Evolutionary conservation across 495 filamentous ascomycete species (phyloP), one percentile per base, ranked within the genome.

Genomic region (Bryoglossum gracile): DNA sequence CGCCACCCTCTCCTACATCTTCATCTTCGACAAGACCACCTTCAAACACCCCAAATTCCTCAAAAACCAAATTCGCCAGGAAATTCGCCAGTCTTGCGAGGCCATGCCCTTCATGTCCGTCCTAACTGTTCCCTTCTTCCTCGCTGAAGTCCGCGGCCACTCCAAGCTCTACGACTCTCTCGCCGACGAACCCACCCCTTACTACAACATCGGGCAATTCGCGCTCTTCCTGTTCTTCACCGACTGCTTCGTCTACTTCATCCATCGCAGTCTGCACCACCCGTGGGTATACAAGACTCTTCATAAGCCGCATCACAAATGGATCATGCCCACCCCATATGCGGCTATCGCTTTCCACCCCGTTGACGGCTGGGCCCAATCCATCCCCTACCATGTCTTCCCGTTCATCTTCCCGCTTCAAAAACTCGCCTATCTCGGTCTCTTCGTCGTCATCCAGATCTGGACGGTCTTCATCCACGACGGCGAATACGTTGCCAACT

Each of bases 391-490:
- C 72, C 91, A 96, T 71, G 55, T 95, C 48, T 97, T 90, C 68
- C 88, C 90, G 4, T 90, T 95, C 67, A 65, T 95, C 55, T 92
- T 97, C 68, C 91, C 91, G 8, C 75, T 97, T 26, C 86, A 95
- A 62, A 97, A 96, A 69, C 68, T 87, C 57, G 86, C 87, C 22
- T 95, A 90, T 55, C 77, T 96, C 37, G 76, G 73, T 19, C 76
- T 95, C 10, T 97, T 96, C 68, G 72, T 82, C 48, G 92, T 95
- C 68, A 86, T 96, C 70, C 95, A 97, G 63, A 77, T 95, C 65
- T 97, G 91, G 92, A 95, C 91, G 28, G 86, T 97, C 56, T 77
- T 95, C 70, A 97, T 97, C 62, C 91, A 97, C 65, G 92, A 97
- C 56, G 91, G 91, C 54, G 92, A 97, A 75, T 97, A 95, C 59